Evolutionary conservation across 148 eudicot species (phyloP), one percentile per base, ranked within the genome.

Genomic region (Salicornia ramosissima): DNA sequence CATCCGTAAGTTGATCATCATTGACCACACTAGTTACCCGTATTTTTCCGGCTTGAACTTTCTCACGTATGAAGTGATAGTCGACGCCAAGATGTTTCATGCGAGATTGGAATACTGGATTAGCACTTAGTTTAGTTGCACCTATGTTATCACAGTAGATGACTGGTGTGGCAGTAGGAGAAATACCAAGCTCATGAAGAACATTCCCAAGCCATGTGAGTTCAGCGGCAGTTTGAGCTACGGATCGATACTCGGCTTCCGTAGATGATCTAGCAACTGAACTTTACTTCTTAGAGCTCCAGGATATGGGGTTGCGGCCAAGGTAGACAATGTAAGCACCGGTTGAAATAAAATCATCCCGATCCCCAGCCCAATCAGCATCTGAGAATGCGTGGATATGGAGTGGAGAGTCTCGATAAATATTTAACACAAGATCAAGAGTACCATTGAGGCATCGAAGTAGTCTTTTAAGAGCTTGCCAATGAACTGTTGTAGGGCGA

Each of bases 61-160:
- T 21, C 12, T 64, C 68, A 4, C 50, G n/a, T 13, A 64, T 42
- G 25, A 42, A 64, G 45, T 64, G 52, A 24, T n/a, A 64, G 21
- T 40, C 50, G 2, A 64, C 10, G 10, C 29, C 52, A 24, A 43
- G 33, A 24, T 64, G 68, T 16, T 64, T 64, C 68, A 64, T 64
- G 10, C 33, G 50, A 25, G 68, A 64, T 4, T 63, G 50, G 11
- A 63, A 63, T 4, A 63, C 67, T 6, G 50, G 67, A 24, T 63
- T 63, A 0, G 30, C 67, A 34, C 18, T 18, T 19, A 33, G 29
- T 4, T 40, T 7, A 7, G 52, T 43, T 10, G 51, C 68, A 5
- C 30, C 10, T 10, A 24, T 29, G 25, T 64, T 64, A 8, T 43
- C 68, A 64, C 68, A 64, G 4, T 64, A 42, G 10, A 43, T 64